A percentile compares a stretch with the other conserved stretches of the same genome.
phyloP scores from a whole-genome alignment of 805 yeast genomes.

The Saturnispora gosingensis region DNA sequence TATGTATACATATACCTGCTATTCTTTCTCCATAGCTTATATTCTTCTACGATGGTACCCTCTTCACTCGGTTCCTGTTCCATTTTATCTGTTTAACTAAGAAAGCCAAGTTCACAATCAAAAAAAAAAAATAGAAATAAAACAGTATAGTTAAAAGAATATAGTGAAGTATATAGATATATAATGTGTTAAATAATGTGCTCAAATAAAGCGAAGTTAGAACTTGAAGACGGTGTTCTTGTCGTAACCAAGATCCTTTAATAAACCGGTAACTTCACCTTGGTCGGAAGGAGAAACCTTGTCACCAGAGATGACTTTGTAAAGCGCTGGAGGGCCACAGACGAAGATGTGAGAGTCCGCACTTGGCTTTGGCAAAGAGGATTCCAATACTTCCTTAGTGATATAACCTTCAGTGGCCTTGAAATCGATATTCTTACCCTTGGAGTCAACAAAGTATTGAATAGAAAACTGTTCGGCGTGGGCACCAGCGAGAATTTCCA shows the following conservation, averaged over 20 bases:
- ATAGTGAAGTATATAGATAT: background rate
- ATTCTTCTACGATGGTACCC: conserved; percentile 48
- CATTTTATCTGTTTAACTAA: background rate
- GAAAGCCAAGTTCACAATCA: background rate
- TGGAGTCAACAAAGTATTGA: conserved; percentile 70
- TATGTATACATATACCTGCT: conserved; percentile 78
- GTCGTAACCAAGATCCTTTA: conserved; percentile 80
- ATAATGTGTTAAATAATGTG: conserved; percentile 1
- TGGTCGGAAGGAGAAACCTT: conserved; percentile 85
- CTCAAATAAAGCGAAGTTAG: conserved; percentile 26
- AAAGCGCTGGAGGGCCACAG: conserved; percentile 94
- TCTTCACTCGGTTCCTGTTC: conserved; percentile 5
- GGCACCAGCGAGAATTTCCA: conserved; percentile 57
- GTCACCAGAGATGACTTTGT: conserved; percentile 77
- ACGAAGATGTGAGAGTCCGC: conserved; percentile 66
- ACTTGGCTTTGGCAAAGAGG: conserved; percentile 54
- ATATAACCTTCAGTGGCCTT: conserved; percentile 67
- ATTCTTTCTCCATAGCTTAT: conserved; percentile 71
- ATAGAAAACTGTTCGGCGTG: conserved; percentile 73
- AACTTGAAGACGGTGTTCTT: conserved; percentile 87
- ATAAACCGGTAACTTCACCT: conserved; percentile 86
- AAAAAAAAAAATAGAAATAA: background rate
- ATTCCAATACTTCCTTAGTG: conserved; percentile 58
- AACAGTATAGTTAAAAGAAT: background rate
- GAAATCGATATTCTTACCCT: conserved; percentile 31